Evolutionary conservation across 768 basidiomycete species (phyloP), one percentile per base, ranked within the genome.

Genomic region (Galerina marginata): DNA sequence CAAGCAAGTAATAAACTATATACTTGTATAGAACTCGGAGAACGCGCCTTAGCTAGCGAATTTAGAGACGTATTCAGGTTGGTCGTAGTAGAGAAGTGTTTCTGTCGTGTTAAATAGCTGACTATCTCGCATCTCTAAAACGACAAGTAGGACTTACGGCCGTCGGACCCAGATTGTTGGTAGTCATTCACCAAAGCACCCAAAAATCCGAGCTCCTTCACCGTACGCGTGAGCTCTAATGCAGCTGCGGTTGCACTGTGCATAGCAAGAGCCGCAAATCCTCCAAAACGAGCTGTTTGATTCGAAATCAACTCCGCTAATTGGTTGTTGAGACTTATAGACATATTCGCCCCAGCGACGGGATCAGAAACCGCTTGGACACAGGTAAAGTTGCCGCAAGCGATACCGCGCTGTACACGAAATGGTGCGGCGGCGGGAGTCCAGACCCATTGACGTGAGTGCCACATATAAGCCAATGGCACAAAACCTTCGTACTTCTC

Each of bases 121-220:
- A 33, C 5, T 5, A 33, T 33, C 4, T 33, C 7, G 7, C 29
- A 7, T 33, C 29, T 7, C 7, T 7, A 33, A 33, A 33, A 33
- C 29, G 7, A 33, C 4, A 33, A 36, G 16, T 23, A n/a, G 14
- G 16, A 64, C 70, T 63, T 23, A 78, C 78, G 62, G 23, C 77
- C 75, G 56, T 80, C 73, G 4, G 75, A 50, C 6, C 79, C 79
- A 2, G 78, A 75, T 59, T 80, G 76, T 48, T 81, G 80, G 65
- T 76, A 81, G 58, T 81, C 79, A 51, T 81, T 81, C 16, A 80
- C 26, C 58, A 81, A 58, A 10, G 74, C 79, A 7, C 79, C 79
- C 11, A 79, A 59, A 33, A 80, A 76, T 14, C 80, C 80, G 1
- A 81, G 72, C 43, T 80, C 74, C 9, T 69, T 63, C 4, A 81